phyloP scores from a whole-genome alignment of 768 basidiomycete genomes.

The Suillus discolor region DNA sequence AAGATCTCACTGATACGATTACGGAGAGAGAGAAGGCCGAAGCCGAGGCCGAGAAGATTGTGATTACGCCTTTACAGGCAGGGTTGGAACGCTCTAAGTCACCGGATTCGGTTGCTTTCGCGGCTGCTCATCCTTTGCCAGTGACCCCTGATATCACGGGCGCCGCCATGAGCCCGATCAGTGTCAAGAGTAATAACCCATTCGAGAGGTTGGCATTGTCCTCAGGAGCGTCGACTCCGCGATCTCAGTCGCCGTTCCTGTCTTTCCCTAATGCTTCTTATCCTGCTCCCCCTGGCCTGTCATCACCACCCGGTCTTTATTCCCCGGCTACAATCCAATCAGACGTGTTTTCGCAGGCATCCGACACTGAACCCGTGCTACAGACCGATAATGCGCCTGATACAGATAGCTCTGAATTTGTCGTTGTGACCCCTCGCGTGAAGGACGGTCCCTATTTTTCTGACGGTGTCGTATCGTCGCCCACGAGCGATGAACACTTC shows the following conservation, averaged over 20 bases:
- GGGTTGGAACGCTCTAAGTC: slow-evolving; percentile 39
- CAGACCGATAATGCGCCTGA: slow-evolving; percentile 22
- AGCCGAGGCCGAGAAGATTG: slow-evolving; percentile 43
- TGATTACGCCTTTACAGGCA: slow-evolving; percentile 9
- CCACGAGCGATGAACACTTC: slow-evolving; percentile 55
- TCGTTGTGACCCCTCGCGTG: slow-evolving; percentile 23
- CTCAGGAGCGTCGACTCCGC: slow-evolving; percentile 40
- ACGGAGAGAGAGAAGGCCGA: slow-evolving; percentile 62
- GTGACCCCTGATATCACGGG: slow-evolving; percentile 63
- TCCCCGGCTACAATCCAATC: slow-evolving; percentile 22
- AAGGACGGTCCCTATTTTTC: slow-evolving; percentile 17
- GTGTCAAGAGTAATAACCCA: slow-evolving; percentile 84
- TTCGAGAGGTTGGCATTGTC: slow-evolving; percentile 73
- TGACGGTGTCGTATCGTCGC: slow-evolving; percentile 27
- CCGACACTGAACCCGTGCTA: slow-evolving; percentile 18
- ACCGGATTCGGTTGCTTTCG: slow-evolving; percentile 53
- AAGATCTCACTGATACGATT: slow-evolving; percentile 51
- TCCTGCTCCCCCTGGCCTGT: slow-evolving; percentile 38
- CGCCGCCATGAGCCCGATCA: slow-evolving; percentile 49
- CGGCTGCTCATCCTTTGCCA: slow-evolving; percentile 75
- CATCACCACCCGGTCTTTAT: slow-evolving; percentile 16
- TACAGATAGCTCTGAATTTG: slow-evolving; percentile 23
- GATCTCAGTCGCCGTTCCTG: slow-evolving; percentile 63
- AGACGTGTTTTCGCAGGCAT: slow-evolving; percentile 48
- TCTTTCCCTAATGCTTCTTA: slow-evolving; percentile 45